Conservation (phyloP, 768 basidiomycete genomes). For the Tylopilus rubrobrunneus region DNA sequence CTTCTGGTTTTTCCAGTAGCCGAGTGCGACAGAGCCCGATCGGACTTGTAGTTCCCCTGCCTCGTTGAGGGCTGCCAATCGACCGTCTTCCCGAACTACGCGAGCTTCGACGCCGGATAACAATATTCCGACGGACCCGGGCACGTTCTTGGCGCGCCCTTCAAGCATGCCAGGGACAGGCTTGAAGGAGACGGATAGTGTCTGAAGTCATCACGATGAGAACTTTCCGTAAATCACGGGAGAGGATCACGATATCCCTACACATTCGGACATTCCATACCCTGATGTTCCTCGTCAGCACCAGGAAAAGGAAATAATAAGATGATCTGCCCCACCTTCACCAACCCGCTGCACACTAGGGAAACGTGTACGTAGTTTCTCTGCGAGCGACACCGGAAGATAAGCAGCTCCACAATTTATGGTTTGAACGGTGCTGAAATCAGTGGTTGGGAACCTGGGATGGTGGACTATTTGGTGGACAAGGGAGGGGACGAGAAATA, state of each 20-base stretch:
- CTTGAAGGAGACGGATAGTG: slow-evolving; percentile 46
- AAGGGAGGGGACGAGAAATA: slow-evolving; percentile 59
- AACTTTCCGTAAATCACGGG: background rate
- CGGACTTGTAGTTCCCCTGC: slow-evolving; percentile 63
- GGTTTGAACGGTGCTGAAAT: slow-evolving; percentile 47
- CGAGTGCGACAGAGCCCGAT: slow-evolving; percentile 53
- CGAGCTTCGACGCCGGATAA: slow-evolving; percentile 62
- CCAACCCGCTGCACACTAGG: slow-evolving; percentile 31
- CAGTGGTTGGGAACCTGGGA: slow-evolving; percentile 39
- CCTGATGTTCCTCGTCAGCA: slow-evolving; percentile 36
- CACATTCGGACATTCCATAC: slow-evolving; percentile 70
- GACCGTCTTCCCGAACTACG: slow-evolving; percentile 56
- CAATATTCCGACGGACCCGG: slow-evolving; percentile 54
- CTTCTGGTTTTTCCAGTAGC: slow-evolving; percentile 70
- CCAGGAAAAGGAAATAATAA: background rate
- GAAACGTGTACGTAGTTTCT: slow-evolving; percentile 37
- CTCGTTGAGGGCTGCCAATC: slow-evolving; percentile 51
- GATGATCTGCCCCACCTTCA: slow-evolving; percentile 41
- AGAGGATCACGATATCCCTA: slow-evolving; percentile 31
- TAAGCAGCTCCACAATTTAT: slow-evolving; percentile 62
- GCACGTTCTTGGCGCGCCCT: slow-evolving; percentile 37
- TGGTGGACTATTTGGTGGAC: slow-evolving; percentile 63
- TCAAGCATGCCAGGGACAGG: slow-evolving; percentile 44
- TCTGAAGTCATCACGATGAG: slow-evolving; percentile 36
- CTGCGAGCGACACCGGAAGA: slow-evolving; percentile 52